These are phyloP conservation scores for Phytophthora europaea DNA, from an alignment of 352 stramenopile species.

Conservation along the genomic window DNA sequence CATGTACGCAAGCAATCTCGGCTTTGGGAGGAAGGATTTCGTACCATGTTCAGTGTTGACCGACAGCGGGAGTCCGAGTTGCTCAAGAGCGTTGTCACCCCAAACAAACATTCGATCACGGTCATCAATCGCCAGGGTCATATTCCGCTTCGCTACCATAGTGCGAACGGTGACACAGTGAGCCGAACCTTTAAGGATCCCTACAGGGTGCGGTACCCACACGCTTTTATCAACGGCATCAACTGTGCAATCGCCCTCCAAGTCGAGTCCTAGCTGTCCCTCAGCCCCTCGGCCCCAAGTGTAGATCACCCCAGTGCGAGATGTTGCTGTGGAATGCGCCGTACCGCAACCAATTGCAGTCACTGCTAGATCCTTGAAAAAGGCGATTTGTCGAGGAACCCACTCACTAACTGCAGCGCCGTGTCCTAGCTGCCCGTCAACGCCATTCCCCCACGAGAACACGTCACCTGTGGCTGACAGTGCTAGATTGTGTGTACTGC, in stretches of 20 bases:
- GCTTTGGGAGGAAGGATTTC: constrained; percentile 30
- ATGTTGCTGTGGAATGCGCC: constrained; percentile 64
- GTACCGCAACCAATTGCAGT: constrained; percentile 45
- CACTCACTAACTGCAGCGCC: constrained; percentile 60
- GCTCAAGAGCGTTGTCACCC: constrained; percentile 53
- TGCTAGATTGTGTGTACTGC: constrained; percentile 60
- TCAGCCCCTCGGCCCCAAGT: constrained; percentile 62
- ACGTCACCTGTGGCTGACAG: constrained; percentile 60
- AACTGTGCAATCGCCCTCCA: constrained; percentile 7
- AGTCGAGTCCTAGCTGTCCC: constrained; percentile 57
- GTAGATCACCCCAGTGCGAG: constrained; percentile 58
- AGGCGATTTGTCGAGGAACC: constrained; percentile 60
- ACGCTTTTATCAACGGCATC: constrained; percentile 19
- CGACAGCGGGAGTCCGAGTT: constrained; percentile 41
- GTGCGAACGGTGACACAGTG: constrained; percentile 46
- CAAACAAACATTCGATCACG: constrained; percentile 60
- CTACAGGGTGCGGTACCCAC: constrained; percentile 22
- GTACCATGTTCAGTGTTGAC: constrained; percentile 11
- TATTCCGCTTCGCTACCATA: constrained; percentile 45
- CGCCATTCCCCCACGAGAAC: constrained; percentile 74
- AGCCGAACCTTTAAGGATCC: constrained; percentile 23
- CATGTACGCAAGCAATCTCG: constrained; percentile 59
- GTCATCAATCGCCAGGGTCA: constrained; percentile 55
- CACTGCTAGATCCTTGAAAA: constrained; percentile 50
- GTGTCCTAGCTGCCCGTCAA: constrained; percentile 72